Evolutionary conservation across 352 stramenopile genomes (phyloP).

Genomic region (Thalassiosira sp.): DNA sequence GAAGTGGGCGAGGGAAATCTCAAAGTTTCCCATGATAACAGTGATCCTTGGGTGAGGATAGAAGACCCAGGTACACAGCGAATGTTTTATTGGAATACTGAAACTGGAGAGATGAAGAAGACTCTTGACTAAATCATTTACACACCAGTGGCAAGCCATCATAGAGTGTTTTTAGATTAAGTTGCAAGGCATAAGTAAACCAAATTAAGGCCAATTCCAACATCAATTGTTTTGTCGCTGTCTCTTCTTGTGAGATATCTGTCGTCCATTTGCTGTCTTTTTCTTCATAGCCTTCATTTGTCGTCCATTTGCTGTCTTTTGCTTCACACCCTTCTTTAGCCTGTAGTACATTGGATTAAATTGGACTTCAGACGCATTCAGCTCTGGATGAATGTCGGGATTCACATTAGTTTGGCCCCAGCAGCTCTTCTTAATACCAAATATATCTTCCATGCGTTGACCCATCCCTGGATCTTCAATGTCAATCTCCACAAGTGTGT

Average conservation of each 20-base stretch:
- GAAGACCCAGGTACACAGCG: slow-evolving; percentile 30
- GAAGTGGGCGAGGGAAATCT: background rate
- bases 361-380: background rate
- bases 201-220: background rate
- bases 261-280: background rate
- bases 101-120: slow-evolving; percentile 51
- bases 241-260: background rate
- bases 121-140: background rate
- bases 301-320: background rate
- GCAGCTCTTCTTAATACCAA: slow-evolving; percentile 37
- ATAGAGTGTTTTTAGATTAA: no score
- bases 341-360: no score
- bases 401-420: slow-evolving; percentile 46
- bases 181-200: no score
- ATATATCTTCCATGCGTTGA: slow-evolving; percentile 37
- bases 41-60: slow-evolving; percentile 27
- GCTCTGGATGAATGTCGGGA: slow-evolving; percentile 18
- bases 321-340: no score
- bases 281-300: background rate
- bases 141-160: no score
- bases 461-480: slow-evolving; percentile 43
- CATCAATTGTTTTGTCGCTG: background rate
- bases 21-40: no score
- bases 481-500: slow-evolving; percentile 62
- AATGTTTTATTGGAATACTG: slow-evolving; percentile 48